phyloP scores from a whole-genome alignment of 202 grass and related monocot genomes.

The Setaria italica region DNA sequence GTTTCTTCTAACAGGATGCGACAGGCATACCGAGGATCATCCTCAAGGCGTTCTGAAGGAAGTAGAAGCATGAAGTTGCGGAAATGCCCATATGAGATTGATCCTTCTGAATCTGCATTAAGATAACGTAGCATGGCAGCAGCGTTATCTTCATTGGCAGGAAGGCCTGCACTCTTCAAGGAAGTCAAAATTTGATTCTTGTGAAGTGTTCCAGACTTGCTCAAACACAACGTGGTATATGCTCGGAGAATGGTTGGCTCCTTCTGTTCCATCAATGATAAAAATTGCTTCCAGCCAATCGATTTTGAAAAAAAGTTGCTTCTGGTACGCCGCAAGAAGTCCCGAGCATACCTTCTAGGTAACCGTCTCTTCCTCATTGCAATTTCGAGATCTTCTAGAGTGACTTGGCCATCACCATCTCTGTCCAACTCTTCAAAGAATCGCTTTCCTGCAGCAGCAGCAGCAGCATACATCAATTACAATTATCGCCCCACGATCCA shows the following conservation, averaged over 20 bases:
- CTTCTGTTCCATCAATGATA: conserved; percentile 99
- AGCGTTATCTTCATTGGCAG: conserved; percentile 94
- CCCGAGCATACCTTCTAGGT: conserved; percentile 78
- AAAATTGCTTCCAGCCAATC: conserved; percentile 96
- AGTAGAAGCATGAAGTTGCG: conserved; percentile 99
- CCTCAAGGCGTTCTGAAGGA: conserved; percentile 95
- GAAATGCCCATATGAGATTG: conserved; percentile 97
- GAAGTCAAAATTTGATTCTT: conserved; percentile 94
- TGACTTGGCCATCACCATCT: conserved; percentile 93
- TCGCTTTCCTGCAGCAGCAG: conserved; percentile 69
- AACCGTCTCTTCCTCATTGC: conserved; percentile 90
- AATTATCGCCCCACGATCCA: conserved; percentile 25
- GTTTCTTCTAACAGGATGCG: conserved; percentile 3
- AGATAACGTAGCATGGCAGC: conserved; percentile 92
- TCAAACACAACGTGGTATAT: conserved; percentile 92
- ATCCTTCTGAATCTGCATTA: conserved; percentile 78
- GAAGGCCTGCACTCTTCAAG: conserved; percentile 80
- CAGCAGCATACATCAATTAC: conserved; percentile 11
- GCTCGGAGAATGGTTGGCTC: conserved; percentile 92
- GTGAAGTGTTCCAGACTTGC: conserved; percentile 97
- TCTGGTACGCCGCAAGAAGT: conserved; percentile 80
- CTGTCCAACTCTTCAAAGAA: conserved; percentile 98
- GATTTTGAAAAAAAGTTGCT: conserved; percentile 95
- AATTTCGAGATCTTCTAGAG: conserved; percentile 92
- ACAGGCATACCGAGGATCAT: conserved; percentile 86